Evolutionary conservation across 2,329 filamentous ascomycete genomes (phyloP), one percentile per base, ranked within the genome.

Genomic region (Knufia petricola): DNA sequence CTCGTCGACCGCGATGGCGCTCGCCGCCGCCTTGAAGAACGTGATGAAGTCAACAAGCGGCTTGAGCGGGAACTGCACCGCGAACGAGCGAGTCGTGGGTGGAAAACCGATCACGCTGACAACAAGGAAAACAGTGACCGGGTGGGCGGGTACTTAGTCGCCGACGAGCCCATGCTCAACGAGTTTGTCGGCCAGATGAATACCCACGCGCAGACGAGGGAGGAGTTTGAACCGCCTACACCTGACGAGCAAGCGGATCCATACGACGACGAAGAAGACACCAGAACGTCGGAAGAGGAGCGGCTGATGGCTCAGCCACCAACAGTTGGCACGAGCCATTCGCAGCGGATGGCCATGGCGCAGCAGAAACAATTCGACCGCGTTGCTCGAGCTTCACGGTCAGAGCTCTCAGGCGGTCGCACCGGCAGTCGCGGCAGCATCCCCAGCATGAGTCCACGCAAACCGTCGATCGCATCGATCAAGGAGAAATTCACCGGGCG

Each of bases 1-100:
- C 72, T 94, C 46, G 72, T 94, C 50, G 92, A 98, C 67, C 79
- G 92, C 2, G 84, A 78, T 41, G 88, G 87, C 20, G 90, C 90
- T 23, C 73, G 86, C 48, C 84, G 88, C 68, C 73, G 90, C 46
- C 68, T 95, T 0, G 82, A 87, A 50, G 84, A 88, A 52, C 76
- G 84, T n/a, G 77, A 82, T 61, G 71, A 76, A 47, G 83, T 88
- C 68, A 87, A 87, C 61, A 77, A 82, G 56, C 79, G 85, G 55
- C 66, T 92, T 52, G 72, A 78, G 50, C 74, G 75, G 13, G 75
- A 81, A 66, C 67, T 88, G 50, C 81, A 81, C 59, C 64, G 75
- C 51, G 78, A 79, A 60, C 67, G 71, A 37, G 60, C 34, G 2
- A 23, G 44, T 2, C 13, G 34, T 2, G 32, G 32, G 3, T 39